Percentiles rank a stretch among this genome's conserved stretches.
These are phyloP conservation scores for Glycine tomentella DNA, from an alignment of 306 rosid genomes.

Conservation along the genomic window DNA sequence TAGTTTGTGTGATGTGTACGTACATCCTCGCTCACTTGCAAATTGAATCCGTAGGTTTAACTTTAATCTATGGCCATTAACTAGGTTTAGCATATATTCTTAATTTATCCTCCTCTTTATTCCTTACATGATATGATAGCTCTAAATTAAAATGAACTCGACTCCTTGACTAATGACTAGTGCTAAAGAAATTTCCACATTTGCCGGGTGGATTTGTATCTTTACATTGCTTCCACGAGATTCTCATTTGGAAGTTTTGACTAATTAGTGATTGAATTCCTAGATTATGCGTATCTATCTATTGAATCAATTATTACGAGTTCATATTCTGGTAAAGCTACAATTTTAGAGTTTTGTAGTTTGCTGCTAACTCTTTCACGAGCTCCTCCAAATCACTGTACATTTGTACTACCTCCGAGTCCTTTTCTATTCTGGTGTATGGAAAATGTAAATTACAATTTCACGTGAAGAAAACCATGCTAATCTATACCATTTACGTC, in stretches of 20 bases:
- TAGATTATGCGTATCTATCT: constrained; percentile 22
- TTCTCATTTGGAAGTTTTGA: constrained; percentile 20
- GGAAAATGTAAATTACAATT: not conserved
- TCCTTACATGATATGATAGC: constrained; percentile 21
- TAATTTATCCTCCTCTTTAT: constrained; percentile 11
- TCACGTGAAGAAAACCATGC: not conserved
- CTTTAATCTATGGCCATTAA: not conserved
- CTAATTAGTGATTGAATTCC: constrained; percentile 18
- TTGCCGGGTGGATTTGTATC: not conserved
- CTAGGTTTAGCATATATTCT: not conserved
- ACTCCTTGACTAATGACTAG: not conserved
- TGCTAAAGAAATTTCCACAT: constrained; percentile 23
- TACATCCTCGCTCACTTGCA: not conserved
- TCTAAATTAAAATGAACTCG: not conserved
- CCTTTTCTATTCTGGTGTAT: not conserved
- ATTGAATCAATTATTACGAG: not conserved
- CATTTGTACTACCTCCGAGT: not conserved
- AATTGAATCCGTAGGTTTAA: too few relatives aligned
- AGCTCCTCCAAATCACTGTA: not conserved
- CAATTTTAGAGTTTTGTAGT: not conserved
- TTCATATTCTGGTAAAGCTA: not conserved
- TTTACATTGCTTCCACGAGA: not conserved
- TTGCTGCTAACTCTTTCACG: not conserved
- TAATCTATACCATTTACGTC: not conserved
- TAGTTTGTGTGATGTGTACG: not conserved